Evolutionary conservation across 23 red algal genomes (phyloP).

Genomic region (Chondrus crispus): DNA sequence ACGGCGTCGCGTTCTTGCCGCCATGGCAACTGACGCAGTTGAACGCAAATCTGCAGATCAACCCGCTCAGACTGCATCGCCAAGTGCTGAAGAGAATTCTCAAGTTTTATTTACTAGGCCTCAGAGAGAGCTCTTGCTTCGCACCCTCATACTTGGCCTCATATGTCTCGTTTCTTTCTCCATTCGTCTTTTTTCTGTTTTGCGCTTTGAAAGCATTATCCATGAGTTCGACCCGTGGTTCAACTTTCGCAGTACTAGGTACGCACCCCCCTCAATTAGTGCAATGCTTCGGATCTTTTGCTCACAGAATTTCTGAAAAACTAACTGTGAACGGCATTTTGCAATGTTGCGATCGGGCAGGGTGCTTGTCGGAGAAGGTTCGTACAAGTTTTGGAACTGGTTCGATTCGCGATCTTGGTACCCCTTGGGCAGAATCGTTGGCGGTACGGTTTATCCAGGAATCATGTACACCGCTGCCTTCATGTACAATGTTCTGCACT

Average conservation of each 20-base stretch:
- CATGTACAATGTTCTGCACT: conserved; percentile 78
- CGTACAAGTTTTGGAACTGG: conserved; percentile 99
- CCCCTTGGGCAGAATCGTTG: conserved; percentile 94
- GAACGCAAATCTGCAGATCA: background rate
- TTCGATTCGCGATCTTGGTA: conserved; percentile 99
- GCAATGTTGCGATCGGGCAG: background rate
- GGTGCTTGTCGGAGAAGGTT: conserved; percentile 83
- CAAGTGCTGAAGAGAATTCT: background rate
- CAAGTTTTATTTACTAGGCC: background rate
- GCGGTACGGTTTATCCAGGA: conserved; percentile 98
- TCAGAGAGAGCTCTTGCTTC: conserved; percentile 69
- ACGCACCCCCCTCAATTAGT: no score
- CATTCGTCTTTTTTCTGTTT: conserved; percentile 86
- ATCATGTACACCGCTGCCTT: conserved; percentile 97
- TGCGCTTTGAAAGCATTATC: conserved; percentile 97
- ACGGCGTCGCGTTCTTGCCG: background rate
- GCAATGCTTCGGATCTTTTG: no score
- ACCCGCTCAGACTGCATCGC: no score
- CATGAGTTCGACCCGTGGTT: conserved; percentile 99
- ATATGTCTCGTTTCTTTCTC: conserved; percentile 79
- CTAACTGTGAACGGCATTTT: no score
- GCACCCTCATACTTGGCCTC: conserved; percentile 56
- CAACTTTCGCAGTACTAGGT: conserved; percentile 92
- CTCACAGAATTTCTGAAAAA: no score
- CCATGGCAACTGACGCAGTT: background rate